These are phyloP conservation scores for Aspergillus brasiliensis DNA, from an alignment of 2,329 filamentous ascomycete species.

Conservation along the genomic window DNA sequence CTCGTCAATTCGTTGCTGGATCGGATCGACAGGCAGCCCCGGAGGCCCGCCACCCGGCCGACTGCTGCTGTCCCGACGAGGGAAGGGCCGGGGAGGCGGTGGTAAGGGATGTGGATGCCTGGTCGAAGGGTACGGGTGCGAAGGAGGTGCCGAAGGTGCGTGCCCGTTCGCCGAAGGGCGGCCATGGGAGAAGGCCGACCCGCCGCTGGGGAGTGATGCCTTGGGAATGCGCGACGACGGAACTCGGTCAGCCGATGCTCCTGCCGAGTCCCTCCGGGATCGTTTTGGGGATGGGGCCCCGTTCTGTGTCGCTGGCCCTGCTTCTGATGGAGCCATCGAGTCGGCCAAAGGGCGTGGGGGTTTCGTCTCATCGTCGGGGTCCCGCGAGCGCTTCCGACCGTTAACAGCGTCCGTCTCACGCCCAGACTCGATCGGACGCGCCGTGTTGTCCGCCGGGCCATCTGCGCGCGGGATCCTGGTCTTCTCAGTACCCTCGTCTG, in stretches of 20 bases:
- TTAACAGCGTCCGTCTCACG: constrained; percentile 24
- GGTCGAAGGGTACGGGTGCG: constrained; percentile 16
- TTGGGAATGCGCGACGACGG: constrained; percentile 15
- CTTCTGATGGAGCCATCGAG: constrained; percentile 12
- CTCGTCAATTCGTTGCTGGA: constrained; percentile 41
- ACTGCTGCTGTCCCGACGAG: constrained; percentile 20
- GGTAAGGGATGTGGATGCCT: constrained; percentile 27
- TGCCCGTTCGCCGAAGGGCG: constrained; percentile 22
- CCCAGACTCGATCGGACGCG: not conserved
- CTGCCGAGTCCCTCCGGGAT: constrained; percentile 32
- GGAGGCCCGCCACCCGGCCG: constrained; percentile 7
- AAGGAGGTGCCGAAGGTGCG: constrained; percentile 8
- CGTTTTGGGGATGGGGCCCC: constrained; percentile 41
- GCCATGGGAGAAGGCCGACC: constrained; percentile 15
- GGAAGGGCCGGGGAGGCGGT: constrained; percentile 20
- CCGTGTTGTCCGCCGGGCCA: constrained; percentile 25
- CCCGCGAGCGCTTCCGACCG: constrained; percentile 45
- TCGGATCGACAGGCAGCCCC: constrained; percentile 27
- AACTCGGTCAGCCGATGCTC: constrained; percentile 2
- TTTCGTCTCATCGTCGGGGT: constrained; percentile 29
- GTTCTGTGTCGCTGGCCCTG: constrained; percentile 20
- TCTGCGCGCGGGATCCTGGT: constrained; percentile 38
- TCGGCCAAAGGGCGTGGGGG: constrained; percentile 14
- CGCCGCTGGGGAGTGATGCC: constrained; percentile 9
- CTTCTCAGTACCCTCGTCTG: constrained; percentile 40